Evolutionary conservation across 176 grass and related monocot species (phyloP).

Genomic region (Thinopyrum elongatum): DNA sequence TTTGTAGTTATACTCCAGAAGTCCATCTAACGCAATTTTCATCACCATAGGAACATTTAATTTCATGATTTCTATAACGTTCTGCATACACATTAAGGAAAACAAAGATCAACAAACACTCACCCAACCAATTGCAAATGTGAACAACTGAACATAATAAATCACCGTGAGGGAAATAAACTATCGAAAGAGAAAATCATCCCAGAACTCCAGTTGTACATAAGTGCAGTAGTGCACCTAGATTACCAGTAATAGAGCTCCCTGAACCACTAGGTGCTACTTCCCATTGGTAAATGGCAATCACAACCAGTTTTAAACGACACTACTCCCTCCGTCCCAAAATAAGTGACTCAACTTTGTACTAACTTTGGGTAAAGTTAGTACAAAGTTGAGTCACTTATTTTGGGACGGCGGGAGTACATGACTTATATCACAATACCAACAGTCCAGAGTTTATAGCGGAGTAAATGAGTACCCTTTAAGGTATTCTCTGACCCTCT

Average conservation of each 20-base stretch:
- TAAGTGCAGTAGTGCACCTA: constrained; percentile 1
- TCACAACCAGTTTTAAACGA: background rate
- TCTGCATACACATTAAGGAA: constrained; percentile 46
- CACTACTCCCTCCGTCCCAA: too few relatives aligned
- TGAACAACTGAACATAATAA: background rate
- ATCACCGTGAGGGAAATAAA: background rate
- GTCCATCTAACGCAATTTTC: constrained; percentile 88
- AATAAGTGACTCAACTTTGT: too few relatives aligned
- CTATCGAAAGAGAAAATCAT: background rate
- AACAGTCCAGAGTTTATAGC: background rate
- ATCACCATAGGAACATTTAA: constrained; percentile 91
- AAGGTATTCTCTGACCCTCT: background rate
- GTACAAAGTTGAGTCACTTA: too few relatives aligned
- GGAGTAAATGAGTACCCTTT: background rate
- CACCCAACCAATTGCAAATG: background rate
- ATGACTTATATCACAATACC: background rate
- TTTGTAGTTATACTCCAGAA: constrained; percentile 74
- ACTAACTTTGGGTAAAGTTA: too few relatives aligned
- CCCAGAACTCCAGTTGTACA: background rate
- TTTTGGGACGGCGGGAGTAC: too few relatives aligned
- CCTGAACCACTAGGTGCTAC: background rate
- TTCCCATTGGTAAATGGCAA: background rate
- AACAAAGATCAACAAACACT: background rate
- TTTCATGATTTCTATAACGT: constrained; percentile 80
- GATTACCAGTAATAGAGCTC: background rate